These are phyloP conservation scores for Colletotrichum musicola DNA, from an alignment of 2,329 filamentous ascomycete species.

Conservation along the genomic window DNA sequence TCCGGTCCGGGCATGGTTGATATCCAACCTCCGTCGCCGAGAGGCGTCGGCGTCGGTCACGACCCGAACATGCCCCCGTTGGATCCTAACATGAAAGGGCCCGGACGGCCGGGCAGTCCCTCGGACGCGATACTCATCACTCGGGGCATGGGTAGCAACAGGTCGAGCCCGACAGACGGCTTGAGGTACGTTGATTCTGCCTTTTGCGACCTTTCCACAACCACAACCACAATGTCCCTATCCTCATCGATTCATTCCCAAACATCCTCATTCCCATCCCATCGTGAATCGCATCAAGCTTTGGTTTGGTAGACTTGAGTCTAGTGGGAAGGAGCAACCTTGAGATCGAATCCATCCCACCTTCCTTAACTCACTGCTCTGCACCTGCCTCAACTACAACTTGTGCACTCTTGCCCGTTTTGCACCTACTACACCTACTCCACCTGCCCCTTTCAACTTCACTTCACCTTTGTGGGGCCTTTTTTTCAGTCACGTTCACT, in stretches of 20 bases:
- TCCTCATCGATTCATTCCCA: neutral
- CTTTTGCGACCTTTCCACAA: neutral
- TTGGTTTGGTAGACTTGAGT: too few relatives aligned
- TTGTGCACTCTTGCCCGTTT: too few relatives aligned
- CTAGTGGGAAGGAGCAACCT: too few relatives aligned
- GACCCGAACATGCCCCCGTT: constrained; percentile 13
- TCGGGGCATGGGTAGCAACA: constrained; percentile 37
- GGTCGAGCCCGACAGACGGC: constrained; percentile 39
- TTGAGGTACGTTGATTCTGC: constrained; percentile 36
- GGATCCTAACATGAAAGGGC: constrained; percentile 34
- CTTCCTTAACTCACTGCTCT: too few relatives aligned
- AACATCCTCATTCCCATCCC: too few relatives aligned
- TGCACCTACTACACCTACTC: too few relatives aligned
- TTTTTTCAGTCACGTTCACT: neutral
- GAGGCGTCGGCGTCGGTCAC: constrained; percentile 39
- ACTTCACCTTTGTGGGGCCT: neutral
- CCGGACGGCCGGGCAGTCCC: constrained; percentile 40
- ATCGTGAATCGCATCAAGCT: too few relatives aligned
- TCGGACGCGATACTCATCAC: constrained; percentile 46
- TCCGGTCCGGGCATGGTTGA: constrained; percentile 40
- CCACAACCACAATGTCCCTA: neutral
- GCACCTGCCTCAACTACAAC: too few relatives aligned
- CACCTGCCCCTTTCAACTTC: neutral
- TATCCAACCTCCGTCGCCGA: constrained; percentile 42
- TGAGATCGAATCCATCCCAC: too few relatives aligned